Evolutionary conservation across 116 monocot species (phyloP), one percentile per base, ranked within the genome.

Genomic region (Thalassia testudinum): DNA sequence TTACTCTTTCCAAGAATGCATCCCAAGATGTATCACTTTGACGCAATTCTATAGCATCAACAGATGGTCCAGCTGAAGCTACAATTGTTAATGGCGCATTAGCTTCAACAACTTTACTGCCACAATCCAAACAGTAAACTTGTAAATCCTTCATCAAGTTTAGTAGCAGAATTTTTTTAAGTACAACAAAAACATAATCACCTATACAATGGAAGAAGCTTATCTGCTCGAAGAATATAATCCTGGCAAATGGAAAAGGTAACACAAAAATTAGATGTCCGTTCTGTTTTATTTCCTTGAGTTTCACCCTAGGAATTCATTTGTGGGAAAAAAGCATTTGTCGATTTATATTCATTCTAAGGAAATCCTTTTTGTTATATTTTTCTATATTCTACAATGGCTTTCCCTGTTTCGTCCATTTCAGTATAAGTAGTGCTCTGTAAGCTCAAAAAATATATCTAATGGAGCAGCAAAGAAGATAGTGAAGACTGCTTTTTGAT

Each of bases 81-180:
- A 97, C 89, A 66, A 97, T 77, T 43, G 88, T 79, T 60, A 62
- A 37, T 24, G 95, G 95, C 70, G 89, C 73, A 67, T 72, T 27
- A 57, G 95, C 81, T 64, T 97, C 95, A 61, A 89, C 61, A 52
- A 97, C 85, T 81, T 74, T 78, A 53, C 95, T 97, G 82, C 38
- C 62, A 16, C 72, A 17, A 71, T 63, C 42, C 23, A 59, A 49
- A 37, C 10, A 12, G 52, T 67, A 44, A n/a, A 23, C 30, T 34
- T 34, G 10, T 34, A 34, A 34, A 5, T 34, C 30, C 10, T 10
- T 34, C 3, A 34, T 34, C 30, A 34, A 10, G 30, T 28, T 21
- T 52, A 43, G 40, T 27, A 6, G 14, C 14, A 43, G 21, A 26
- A 53, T 10, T 52, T 50, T 38, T 34, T 45, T 5, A 45, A 16